Percentiles rank a stretch among this genome's conserved stretches.
Evolutionary conservation across 2,329 filamentous ascomycete genomes (phyloP).

Genomic region (Colletotrichum nymphaeae): DNA sequence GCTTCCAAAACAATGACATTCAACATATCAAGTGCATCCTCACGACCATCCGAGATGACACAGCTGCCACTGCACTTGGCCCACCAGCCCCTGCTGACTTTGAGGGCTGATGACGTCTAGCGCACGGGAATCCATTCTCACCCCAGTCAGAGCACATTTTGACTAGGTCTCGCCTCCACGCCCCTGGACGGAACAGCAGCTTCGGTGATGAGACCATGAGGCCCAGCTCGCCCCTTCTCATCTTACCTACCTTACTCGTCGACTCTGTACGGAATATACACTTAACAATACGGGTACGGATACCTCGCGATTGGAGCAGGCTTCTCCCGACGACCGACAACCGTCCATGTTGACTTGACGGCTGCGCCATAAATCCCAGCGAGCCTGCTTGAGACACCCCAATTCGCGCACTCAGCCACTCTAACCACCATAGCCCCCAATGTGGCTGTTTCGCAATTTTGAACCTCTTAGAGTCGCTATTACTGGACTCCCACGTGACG

Average conservation of each 20-base stretch:
- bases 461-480: background rate
- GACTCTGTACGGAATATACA: background rate
- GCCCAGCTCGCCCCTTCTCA: background rate
- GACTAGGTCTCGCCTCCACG: background rate
- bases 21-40: background rate
- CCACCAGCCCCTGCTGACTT: slow-evolving; percentile 10
- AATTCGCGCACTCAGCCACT: slow-evolving; percentile 1
- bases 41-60: background rate
- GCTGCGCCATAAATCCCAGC: slow-evolving; percentile 14
- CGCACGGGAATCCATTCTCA: slow-evolving; percentile 7
- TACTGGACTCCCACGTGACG: background rate
- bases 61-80: slow-evolving; percentile 14
- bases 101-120: slow-evolving; percentile 25
- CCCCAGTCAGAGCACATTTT: slow-evolving; percentile 11
- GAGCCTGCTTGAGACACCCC: background rate
- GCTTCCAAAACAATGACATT: slow-evolving; percentile 2
- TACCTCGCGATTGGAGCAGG: background rate
- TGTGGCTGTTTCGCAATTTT: background rate
- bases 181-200: background rate
- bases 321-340: slow-evolving; percentile 21
- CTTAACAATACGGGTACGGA: no score
- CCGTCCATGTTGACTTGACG: background rate
- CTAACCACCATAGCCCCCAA: slow-evolving; percentile 12
- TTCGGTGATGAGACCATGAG: slow-evolving; percentile 17
- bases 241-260: background rate